phyloP scores from a whole-genome alignment of 345 rosid species.

The Citrus trifoliata region DNA sequence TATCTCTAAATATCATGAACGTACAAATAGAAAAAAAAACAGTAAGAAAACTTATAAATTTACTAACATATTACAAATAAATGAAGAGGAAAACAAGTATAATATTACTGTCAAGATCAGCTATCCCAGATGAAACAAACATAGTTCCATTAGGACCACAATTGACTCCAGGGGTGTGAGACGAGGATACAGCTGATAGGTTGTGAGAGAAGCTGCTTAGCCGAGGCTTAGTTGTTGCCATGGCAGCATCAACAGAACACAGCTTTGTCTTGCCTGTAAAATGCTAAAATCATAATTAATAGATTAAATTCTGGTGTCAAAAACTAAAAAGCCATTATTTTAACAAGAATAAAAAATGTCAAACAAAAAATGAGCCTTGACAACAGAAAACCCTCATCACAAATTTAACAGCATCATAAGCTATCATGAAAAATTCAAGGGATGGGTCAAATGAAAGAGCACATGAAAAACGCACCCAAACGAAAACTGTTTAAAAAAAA shows the following conservation, averaged over 20 bases:
- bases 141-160: constrained; percentile 79
- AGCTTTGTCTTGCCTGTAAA: neutral
- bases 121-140: constrained; percentile 72
- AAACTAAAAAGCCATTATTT: neutral
- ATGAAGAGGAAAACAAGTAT: neutral
- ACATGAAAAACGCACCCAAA: neutral
- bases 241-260: constrained; percentile 13
- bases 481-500: neutral
- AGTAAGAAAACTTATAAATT: neutral
- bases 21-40: constrained; percentile 4
- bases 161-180: constrained; percentile 67
- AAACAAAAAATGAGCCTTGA: too few relatives aligned
- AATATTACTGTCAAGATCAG: constrained; percentile 81
- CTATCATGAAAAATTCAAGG: too few relatives aligned
- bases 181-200: constrained; percentile 32
- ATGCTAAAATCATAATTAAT: neutral
- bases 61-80: neutral
- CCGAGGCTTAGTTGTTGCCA: constrained; percentile 69
- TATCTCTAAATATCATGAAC: constrained; percentile 42
- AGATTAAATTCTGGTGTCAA: neutral
- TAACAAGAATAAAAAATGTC: neutral
- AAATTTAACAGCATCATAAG: neutral
- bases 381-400: neutral
- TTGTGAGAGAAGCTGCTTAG: constrained; percentile 83
- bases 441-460: neutral